Percentiles rank a stretch among this genome's conserved stretches.
Conservation (phyloP, 2,329 filamentous ascomycete genomes). For the Triangularia setosa region DNA sequence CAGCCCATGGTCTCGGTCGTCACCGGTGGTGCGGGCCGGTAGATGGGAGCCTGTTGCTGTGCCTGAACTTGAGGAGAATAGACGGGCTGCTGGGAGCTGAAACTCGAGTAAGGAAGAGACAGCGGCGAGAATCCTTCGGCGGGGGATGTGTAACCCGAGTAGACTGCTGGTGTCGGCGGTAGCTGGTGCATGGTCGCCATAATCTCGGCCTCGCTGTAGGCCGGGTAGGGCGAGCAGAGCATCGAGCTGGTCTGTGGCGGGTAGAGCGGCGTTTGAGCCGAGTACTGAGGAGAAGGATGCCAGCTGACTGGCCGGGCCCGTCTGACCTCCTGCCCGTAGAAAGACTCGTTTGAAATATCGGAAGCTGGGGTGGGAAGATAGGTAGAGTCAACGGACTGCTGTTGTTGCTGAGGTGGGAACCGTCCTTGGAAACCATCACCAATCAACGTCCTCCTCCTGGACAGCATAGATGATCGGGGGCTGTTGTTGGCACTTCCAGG, state of each 20-base stretch:
- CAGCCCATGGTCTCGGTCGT: constrained; percentile 11
- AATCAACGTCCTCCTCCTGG: constrained; percentile 55
- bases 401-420: constrained; percentile 42
- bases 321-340: constrained; percentile 35
- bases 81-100: constrained; percentile 37
- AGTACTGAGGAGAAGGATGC: constrained; percentile 61
- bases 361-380: constrained; percentile 34
- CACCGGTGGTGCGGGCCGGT: constrained; percentile 2
- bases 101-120: constrained; percentile 42
- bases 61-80: constrained; percentile 29
- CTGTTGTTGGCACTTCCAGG: constrained; percentile 66
- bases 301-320: constrained; percentile 65
- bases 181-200: constrained; percentile 41
- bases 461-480: constrained; percentile 51
- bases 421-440: constrained; percentile 45
- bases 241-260: constrained; percentile 35
- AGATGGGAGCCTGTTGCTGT: constrained; percentile 9
- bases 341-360: constrained; percentile 31
- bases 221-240: constrained; percentile 37
- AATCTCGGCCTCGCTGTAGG: constrained; percentile 40
- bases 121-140: constrained; percentile 49
- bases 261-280: constrained; percentile 35
- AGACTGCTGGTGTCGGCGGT: constrained; percentile 50
- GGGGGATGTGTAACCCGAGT: constrained; percentile 58
- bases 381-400: constrained; percentile 39